Percentiles rank a stretch among this genome's conserved stretches.
Conservation (phyloP, 345 rosid species). For the Gynandropsis gynandra region DNA sequence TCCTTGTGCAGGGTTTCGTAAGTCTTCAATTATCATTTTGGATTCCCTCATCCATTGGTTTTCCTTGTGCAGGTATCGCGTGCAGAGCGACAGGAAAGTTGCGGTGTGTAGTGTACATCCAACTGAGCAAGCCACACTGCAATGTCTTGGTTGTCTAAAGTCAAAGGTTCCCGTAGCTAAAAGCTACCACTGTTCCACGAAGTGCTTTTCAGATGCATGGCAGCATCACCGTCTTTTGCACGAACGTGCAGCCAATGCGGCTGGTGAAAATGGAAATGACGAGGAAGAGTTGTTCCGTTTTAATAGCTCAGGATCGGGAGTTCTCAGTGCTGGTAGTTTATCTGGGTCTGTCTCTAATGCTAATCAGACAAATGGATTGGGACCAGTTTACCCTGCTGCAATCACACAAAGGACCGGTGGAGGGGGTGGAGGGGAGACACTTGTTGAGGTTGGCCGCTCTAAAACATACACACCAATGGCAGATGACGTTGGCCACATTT, state of each 20-base stretch:
- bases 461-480: slow-evolving; percentile 94
- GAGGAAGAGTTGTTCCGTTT: slow-evolving; percentile 85
- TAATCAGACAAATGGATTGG: slow-evolving; percentile 64
- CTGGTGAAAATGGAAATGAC: slow-evolving; percentile 73
- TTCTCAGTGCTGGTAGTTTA: slow-evolving; percentile 39
- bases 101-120: slow-evolving; percentile 89
- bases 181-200: slow-evolving; percentile 91
- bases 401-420: slow-evolving; percentile 62
- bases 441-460: slow-evolving; percentile 86
- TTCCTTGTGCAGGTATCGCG: slow-evolving; percentile 57
- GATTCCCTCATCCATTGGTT: slow-evolving; percentile 6
- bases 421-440: slow-evolving; percentile 72
- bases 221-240: slow-evolving; percentile 95
- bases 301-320: slow-evolving; percentile 70
- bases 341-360: slow-evolving; percentile 51
- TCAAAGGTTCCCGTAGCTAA: slow-evolving; percentile 75
- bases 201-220: slow-evolving; percentile 96
- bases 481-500: slow-evolving; percentile 86
- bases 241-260: slow-evolving; percentile 84
- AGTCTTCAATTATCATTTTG: background rate
- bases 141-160: slow-evolving; percentile 84
- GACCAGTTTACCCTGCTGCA: slow-evolving; percentile 61
- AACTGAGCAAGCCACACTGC: slow-evolving; percentile 78
- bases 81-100: slow-evolving; percentile 88
- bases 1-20: background rate